Percentiles rank a stretch among this genome's conserved stretches.
Conservation (phyloP, 2,329 filamentous ascomycete species). For the Nemania sp. region DNA sequence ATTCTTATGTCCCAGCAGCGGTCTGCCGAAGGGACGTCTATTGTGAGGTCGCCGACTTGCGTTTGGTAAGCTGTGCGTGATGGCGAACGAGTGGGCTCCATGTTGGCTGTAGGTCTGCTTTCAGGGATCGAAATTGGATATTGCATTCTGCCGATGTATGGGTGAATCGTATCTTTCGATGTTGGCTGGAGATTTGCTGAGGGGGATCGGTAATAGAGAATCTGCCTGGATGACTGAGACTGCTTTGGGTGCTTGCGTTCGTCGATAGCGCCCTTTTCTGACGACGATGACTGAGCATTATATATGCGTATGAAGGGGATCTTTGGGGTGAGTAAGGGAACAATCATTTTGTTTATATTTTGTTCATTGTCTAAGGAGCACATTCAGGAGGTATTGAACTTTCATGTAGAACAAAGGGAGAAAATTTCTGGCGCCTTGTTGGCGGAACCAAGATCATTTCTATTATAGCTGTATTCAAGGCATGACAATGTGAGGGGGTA, state of each 20-base stretch:
- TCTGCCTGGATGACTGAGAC: neutral
- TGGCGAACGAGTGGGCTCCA: neutral
- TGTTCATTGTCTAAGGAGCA: neutral
- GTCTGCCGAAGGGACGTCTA: conserved; percentile 13
- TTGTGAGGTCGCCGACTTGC: conserved; percentile 6
- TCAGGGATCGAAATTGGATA: neutral
- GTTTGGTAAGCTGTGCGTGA: neutral
- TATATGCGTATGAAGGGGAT: neutral
- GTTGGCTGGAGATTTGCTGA: neutral
- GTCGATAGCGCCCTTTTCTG: neutral
- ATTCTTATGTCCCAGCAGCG: conserved; percentile 28
- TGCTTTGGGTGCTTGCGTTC: too few species aligned
- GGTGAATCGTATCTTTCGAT: neutral
- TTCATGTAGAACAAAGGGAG: neutral
- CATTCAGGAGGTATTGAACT: neutral
- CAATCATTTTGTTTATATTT: neutral
- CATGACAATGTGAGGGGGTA: neutral
- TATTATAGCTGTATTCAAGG: neutral
- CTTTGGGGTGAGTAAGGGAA: neutral
- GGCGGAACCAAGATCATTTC: neutral
- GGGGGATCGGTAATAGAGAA: neutral
- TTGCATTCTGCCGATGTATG: too few species aligned
- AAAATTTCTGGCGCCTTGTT: neutral
- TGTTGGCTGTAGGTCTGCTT: neutral
- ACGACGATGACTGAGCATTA: neutral